These are phyloP conservation scores for Stagonosporopsis vannaccii DNA, from an alignment of 2,329 filamentous ascomycete genomes.

Conservation along the genomic window DNA sequence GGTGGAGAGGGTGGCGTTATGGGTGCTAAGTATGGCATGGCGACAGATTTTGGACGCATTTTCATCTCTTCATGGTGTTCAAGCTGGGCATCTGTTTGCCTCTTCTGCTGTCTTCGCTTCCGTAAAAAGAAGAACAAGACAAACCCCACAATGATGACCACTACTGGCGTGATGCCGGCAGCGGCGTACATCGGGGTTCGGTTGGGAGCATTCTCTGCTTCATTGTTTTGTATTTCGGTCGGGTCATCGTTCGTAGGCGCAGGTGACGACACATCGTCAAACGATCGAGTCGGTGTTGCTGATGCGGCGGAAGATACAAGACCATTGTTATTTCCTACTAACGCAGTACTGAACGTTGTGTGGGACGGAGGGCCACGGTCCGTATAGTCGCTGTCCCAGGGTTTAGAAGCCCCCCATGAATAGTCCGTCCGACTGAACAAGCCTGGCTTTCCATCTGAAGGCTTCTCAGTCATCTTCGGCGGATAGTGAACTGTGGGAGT, in stretches of 20 bases:
- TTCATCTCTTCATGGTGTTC: slow-evolving; percentile 38
- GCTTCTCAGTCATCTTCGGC: not conserved
- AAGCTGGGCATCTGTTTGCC: slow-evolving; percentile 14
- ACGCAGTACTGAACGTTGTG: not conserved
- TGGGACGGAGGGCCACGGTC: not conserved
- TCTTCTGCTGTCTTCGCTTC: slow-evolving; percentile 40
- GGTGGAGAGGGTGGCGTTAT: slow-evolving; percentile 25
- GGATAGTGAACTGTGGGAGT: not conserved
- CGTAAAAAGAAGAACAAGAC: slow-evolving; percentile 38
- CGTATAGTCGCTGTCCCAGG: not conserved
- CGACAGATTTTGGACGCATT: slow-evolving; percentile 19
- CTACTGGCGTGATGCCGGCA: slow-evolving; percentile 33
- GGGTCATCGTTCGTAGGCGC: slow-evolving; percentile 1
- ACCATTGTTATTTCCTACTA: not conserved
- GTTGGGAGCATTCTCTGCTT: slow-evolving; percentile 15
- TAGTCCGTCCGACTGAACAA: not conserved
- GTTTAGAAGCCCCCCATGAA: not conserved
- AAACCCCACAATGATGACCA: slow-evolving; percentile 36
- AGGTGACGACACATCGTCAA: not conserved
- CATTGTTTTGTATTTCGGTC: not conserved
- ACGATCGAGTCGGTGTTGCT: slow-evolving; percentile 1
- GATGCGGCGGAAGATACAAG: not conserved
- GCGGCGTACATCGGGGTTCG: slow-evolving; percentile 31
- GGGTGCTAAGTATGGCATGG: slow-evolving; percentile 31
- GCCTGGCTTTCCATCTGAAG: not conserved